These are phyloP conservation scores for Adansonia gregorii DNA, from an alignment of 441 rosid species.

Conservation along the genomic window DNA sequence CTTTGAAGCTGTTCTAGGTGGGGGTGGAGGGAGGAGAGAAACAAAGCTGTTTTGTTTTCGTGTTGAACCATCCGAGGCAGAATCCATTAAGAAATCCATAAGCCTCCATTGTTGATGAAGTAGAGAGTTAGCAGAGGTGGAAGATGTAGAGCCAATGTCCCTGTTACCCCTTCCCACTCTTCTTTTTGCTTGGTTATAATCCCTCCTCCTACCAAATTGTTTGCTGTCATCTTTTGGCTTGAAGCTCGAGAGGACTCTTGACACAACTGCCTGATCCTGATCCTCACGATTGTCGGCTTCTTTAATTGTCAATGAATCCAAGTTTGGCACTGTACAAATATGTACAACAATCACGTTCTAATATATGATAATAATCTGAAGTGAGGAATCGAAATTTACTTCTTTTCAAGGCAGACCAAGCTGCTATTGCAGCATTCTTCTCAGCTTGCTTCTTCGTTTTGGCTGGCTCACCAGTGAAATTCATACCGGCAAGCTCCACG, in stretches of 20 bases:
- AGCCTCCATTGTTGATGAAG: conserved; percentile 45
- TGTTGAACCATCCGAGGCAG: conserved; percentile 31
- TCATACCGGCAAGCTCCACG: conserved; percentile 78
- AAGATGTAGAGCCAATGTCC: conserved; percentile 30
- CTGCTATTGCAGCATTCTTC: conserved; percentile 81
- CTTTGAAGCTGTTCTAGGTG: conserved; percentile 57
- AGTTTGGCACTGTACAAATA: conserved; percentile 50
- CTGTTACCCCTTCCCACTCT: conserved; percentile 38
- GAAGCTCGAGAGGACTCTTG: conserved; percentile 56
- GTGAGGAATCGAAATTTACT: conserved; percentile 30
- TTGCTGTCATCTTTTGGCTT: conserved; percentile 48
- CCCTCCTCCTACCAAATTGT: conserved; percentile 38
- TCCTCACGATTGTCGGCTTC: conserved; percentile 42
- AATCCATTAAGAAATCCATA: conserved; percentile 46
- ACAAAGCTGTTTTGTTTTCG: conserved; percentile 50
- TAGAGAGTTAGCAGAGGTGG: conserved; percentile 31
- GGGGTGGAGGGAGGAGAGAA: conserved; percentile 65
- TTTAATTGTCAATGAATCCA: conserved; percentile 44
- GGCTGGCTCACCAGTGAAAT: conserved; percentile 66
- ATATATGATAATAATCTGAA: not conserved
- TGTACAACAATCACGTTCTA: conserved; percentile 16
- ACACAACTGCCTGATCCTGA: conserved; percentile 60
- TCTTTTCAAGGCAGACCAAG: conserved; percentile 76
- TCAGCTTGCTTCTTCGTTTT: conserved; percentile 87
- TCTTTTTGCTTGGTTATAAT: conserved; percentile 53